Evolutionary conservation across 2,329 filamentous ascomycete species (phyloP).

Genomic region (Aureobasidium sp.): DNA sequence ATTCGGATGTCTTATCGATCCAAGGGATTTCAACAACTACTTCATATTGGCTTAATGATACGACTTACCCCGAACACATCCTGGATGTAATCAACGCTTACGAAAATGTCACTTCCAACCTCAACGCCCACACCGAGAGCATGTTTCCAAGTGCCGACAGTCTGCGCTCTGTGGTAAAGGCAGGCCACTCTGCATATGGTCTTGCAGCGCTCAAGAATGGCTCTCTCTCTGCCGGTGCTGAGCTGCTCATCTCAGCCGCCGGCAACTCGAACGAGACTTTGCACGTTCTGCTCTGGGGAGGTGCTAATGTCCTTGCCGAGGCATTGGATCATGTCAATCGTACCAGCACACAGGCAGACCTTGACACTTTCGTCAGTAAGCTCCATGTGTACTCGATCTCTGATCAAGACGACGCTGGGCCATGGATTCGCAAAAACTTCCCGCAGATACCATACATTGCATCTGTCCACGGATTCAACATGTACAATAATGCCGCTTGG

Average conservation of each 20-base stretch:
- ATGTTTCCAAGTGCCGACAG: slow-evolving; percentile 23
- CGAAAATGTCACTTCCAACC: slow-evolving; percentile 33
- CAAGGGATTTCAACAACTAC: slow-evolving; percentile 23
- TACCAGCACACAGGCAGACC: slow-evolving; percentile 26
- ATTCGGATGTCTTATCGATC: slow-evolving; percentile 24
- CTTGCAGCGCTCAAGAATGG: slow-evolving; percentile 30
- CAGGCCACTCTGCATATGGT: slow-evolving; percentile 34
- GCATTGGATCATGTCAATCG: slow-evolving; percentile 36
- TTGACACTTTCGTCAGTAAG: slow-evolving; percentile 34
- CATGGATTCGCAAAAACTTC: slow-evolving; percentile 49
- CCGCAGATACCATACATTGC: slow-evolving; percentile 51
- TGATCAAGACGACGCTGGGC: slow-evolving; percentile 52
- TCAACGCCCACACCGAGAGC: slow-evolving; percentile 34
- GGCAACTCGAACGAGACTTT: slow-evolving; percentile 33
- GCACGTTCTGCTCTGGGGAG: slow-evolving; percentile 46
- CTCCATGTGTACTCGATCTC: slow-evolving; percentile 51
- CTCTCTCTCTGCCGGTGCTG: slow-evolving; percentile 21
- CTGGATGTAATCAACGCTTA: slow-evolving; percentile 26
- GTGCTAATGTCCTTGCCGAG: slow-evolving; percentile 46
- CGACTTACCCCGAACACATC: slow-evolving; percentile 24
- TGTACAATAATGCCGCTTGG: slow-evolving; percentile 51
- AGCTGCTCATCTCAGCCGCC: slow-evolving; percentile 20
- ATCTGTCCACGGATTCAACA: slow-evolving; percentile 50
- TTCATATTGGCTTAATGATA: slow-evolving; percentile 23
- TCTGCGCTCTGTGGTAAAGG: slow-evolving; percentile 24